Evolutionary conservation across 768 basidiomycete species (phyloP).

Genomic region (Trametes maxima): DNA sequence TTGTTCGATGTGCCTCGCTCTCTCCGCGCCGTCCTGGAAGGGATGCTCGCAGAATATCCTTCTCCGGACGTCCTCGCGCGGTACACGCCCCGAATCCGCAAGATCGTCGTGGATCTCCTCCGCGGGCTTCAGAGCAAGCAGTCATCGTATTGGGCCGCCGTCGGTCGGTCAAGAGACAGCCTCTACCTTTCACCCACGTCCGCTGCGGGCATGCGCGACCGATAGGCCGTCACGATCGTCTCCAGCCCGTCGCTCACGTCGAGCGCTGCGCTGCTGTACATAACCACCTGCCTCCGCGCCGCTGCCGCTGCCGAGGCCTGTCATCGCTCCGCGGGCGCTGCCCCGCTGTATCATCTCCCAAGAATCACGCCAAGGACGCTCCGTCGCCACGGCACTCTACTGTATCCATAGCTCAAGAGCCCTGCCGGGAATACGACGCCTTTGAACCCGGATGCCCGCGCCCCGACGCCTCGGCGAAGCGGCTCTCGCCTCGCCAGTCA

Average conservation of each 20-base stretch:
- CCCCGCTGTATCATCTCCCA: slow-evolving; percentile 8
- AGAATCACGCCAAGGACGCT: background rate
- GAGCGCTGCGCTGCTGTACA: background rate
- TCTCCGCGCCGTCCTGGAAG: slow-evolving; percentile 43
- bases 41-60: slow-evolving; percentile 46
- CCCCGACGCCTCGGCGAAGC: background rate
- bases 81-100: slow-evolving; percentile 43
- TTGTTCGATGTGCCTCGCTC: slow-evolving; percentile 41
- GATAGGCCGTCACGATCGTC: background rate
- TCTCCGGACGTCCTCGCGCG: slow-evolving; percentile 37
- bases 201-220: slow-evolving; percentile 4
- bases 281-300: background rate
- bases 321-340: slow-evolving; percentile 2
- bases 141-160: slow-evolving; percentile 38
- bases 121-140: slow-evolving; percentile 46
- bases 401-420: slow-evolving; percentile 14
- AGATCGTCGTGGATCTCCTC: slow-evolving; percentile 41
- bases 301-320: background rate
- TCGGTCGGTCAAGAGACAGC: slow-evolving; percentile 20
- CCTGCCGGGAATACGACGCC: background rate
- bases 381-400: slow-evolving; percentile 1
- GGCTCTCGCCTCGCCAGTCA: background rate
- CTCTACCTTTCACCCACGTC: background rate
- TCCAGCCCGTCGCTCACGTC: background rate
- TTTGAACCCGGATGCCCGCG: background rate